phyloP scores from a whole-genome alignment of 257 asterid species.

The Asclepias syriaca region DNA sequence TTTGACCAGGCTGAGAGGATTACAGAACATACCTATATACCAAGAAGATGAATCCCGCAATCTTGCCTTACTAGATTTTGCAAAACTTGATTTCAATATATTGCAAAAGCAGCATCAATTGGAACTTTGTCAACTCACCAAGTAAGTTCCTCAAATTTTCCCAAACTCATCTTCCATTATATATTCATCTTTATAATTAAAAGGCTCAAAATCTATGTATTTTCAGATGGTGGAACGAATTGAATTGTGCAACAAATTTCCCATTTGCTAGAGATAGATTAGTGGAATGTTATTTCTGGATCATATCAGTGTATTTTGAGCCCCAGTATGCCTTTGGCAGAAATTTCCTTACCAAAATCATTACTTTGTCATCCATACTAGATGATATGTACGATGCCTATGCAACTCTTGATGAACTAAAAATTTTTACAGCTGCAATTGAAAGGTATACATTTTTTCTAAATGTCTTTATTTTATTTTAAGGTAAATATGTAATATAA shows the following conservation, averaged over 20 bases:
- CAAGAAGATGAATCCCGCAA: conserved; percentile 14
- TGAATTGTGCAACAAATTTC: neutral
- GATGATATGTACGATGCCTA: conserved; percentile 1
- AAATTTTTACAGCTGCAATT: conserved; percentile 21
- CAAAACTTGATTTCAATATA: conserved; percentile 28
- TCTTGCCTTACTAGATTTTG: conserved; percentile 14
- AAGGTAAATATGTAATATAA: too few species aligned
- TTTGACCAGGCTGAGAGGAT: conserved; percentile 21
- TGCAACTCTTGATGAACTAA: conserved; percentile 17
- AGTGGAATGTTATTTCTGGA: conserved; percentile 1
- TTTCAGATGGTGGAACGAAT: neutral
- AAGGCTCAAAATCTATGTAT: too few species aligned
- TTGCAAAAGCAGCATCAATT: conserved; percentile 21
- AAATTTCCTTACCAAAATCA: neutral
- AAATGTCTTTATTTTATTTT: too few species aligned
- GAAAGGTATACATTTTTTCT: conserved; percentile 8
- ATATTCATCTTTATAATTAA: too few species aligned
- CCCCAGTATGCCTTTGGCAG: neutral
- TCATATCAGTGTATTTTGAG: neutral
- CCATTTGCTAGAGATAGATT: conserved; percentile 5
- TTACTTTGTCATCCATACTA: neutral
- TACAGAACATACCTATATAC: conserved; percentile 19
- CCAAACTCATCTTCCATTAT: neutral
- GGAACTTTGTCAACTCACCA: conserved; percentile 15
- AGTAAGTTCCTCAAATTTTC: neutral